Base-by-base conservation (phyloP, 768 basidiomycete species). In the Podaxis sp. region DNA sequence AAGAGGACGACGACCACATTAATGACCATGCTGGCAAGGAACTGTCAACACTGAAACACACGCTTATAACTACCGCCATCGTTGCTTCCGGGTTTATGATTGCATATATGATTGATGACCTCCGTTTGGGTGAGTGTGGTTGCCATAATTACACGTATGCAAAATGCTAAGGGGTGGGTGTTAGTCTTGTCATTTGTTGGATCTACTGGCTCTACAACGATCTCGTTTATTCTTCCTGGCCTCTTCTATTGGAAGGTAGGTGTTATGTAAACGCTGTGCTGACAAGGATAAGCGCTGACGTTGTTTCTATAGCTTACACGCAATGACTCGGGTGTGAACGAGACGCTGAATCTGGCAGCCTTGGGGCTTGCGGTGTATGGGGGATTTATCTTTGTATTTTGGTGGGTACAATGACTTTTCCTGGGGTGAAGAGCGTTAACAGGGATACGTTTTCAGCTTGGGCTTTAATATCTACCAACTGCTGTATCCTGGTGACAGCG, bases 141-240 rank as follows among this genome's bases (percentile, higher is more conserved):
- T 17, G 4, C 36, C n/a, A 24, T 12, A 30, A 22, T 22, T 56
- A 54, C 61, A 67, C 59, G 65, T 59, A 40, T 11, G 40, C 39
- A 54, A 39, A 26, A 13, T 2, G 38, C 40, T 33, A 15, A 52
- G 57, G 53, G 38, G 4, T 56, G 59, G 38, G 65, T 60, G 57
- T 28, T 70, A 93, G 96, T 99, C 13, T 81, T 99, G 38, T 93
- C 95, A 3, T 97, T 99, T 71, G 96, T 99, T 40, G 97, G 97
- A 1, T 90, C 95, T 24, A 98, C 95, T 0, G 97, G 97, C 12
- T 96, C 94, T 13, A 97, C 96, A 26, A 96, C 95, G 19, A 94
- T 99, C 63, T 95, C 93, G 1, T 99, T 98, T 77, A 97, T 99
- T 70, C 82, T 97, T 39, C 96, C 95, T 0, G 95, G 94, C 1